A percentile compares a stretch with the other conserved stretches of the same genome.
Conservation (phyloP, 2,329 filamentous ascomycete species). For the Pseudogymnoascus sp. region DNA sequence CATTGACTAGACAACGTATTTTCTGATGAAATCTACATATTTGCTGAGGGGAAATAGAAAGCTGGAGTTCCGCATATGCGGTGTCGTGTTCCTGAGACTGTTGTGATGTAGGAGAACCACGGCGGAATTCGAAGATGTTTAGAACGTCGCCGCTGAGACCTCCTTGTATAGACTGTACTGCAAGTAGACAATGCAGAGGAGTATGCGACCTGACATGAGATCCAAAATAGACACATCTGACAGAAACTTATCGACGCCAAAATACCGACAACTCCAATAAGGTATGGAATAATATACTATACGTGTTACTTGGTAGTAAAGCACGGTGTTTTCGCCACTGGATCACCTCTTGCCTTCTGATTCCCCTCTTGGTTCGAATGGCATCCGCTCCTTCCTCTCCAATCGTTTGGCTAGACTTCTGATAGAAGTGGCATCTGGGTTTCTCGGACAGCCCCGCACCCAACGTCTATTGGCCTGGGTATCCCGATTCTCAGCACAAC, state of each 20-base stretch:
- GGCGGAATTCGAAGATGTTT: constrained; percentile 2
- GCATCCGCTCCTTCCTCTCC: constrained; percentile 2
- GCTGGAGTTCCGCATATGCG: not conserved
- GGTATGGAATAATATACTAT: not conserved
- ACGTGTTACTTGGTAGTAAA: not conserved
- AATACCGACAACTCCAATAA: not conserved
- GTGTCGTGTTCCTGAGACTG: not conserved
- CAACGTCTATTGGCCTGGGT: not conserved
- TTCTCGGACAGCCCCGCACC: constrained; percentile 4
- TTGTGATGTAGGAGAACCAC: not conserved
- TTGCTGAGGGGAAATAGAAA: not conserved
- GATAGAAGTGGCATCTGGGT: constrained; percentile 6
- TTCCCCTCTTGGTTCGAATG: constrained; percentile 1
- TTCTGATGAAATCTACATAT: constrained; percentile 6
- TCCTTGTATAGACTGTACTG: not conserved
- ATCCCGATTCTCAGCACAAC: constrained; percentile 2
- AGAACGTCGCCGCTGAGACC: not conserved
- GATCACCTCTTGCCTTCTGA: not conserved
- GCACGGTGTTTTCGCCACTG: not conserved
- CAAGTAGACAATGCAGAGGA: not conserved
- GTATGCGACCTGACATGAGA: not conserved
- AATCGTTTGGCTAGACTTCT: constrained; percentile 5
- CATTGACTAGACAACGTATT: constrained; percentile 1
- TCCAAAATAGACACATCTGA: not conserved
- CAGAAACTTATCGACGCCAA: not conserved